phyloP scores from a whole-genome alignment of 495 filamentous ascomycete species.

The Annulohypoxylon maeteangense region DNA sequence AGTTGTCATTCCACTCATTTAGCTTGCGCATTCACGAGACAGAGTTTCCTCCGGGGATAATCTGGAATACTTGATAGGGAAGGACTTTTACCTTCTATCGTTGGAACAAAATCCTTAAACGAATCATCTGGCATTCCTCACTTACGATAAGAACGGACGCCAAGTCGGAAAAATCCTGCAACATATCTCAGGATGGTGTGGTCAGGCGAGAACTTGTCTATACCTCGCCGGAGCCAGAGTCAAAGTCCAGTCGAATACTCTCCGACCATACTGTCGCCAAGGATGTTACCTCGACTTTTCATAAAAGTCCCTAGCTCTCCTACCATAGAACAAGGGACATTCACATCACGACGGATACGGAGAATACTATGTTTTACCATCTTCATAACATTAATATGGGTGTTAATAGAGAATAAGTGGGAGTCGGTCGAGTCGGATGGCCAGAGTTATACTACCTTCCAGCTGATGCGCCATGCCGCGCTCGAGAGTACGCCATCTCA shows the following conservation, averaged over 20 bases:
- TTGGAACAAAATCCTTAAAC: not conserved
- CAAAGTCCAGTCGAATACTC: slow-evolving; percentile 30
- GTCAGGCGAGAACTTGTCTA: slow-evolving; percentile 27
- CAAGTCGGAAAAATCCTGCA: slow-evolving; percentile 9
- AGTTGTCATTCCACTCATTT: slow-evolving; percentile 37
- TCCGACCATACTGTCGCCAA: slow-evolving; percentile 39
- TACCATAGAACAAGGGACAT: slow-evolving; percentile 42
- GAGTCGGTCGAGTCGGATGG: slow-evolving; percentile 26
- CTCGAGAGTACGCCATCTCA: slow-evolving; percentile 33
- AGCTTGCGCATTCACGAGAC: slow-evolving; percentile 14
- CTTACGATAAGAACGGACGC: not conserved
- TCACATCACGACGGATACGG: slow-evolving; percentile 38
- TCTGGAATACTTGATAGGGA: slow-evolving; percentile 19
- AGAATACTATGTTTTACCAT: slow-evolving; percentile 36
- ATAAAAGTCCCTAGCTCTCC: slow-evolving; percentile 41
- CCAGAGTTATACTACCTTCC: slow-evolving; percentile 29
- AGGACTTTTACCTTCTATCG: not conserved
- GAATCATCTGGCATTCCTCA: not conserved
- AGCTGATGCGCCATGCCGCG: slow-evolving; percentile 34
- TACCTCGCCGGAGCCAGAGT: slow-evolving; percentile 32
- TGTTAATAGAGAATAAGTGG: slow-evolving; percentile 31
- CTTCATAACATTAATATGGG: slow-evolving; percentile 38
- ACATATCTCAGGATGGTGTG: slow-evolving; percentile 32
- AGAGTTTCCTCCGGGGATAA: not conserved
- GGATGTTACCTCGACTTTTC: slow-evolving; percentile 38